Percentiles rank a stretch among this genome's conserved stretches.
Conservation (phyloP, 345 rosid species). For the Linum lewisii region DNA sequence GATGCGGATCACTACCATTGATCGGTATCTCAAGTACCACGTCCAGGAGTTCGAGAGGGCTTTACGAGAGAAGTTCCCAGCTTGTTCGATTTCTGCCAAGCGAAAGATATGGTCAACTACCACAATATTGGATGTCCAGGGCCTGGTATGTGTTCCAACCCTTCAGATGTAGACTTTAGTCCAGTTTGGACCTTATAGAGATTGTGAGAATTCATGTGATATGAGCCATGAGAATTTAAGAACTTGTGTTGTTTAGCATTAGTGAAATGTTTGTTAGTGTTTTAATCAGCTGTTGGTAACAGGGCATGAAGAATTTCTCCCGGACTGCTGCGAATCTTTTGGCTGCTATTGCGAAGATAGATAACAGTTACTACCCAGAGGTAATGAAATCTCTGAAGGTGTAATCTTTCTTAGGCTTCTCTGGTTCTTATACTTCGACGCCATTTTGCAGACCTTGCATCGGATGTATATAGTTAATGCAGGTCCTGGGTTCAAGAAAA, state of each 20-base stretch:
- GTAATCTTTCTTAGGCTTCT: slow-evolving; percentile 7
- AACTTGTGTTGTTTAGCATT: neutral
- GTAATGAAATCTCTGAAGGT: slow-evolving; percentile 13
- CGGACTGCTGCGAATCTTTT: slow-evolving; percentile 80
- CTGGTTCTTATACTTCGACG: neutral
- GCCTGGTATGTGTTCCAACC: slow-evolving; percentile 47
- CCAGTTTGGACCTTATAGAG: no score
- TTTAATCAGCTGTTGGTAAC: slow-evolving; percentile 11
- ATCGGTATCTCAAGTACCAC: slow-evolving; percentile 81
- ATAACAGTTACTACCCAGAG: slow-evolving; percentile 20
- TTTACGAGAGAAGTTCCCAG: slow-evolving; percentile 74
- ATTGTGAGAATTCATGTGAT: no score
- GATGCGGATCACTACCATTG: slow-evolving; percentile 70
- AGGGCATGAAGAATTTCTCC: slow-evolving; percentile 89
- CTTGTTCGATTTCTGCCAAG: slow-evolving; percentile 87
- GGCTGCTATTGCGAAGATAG: slow-evolving; percentile 68
- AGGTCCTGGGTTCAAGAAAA: slow-evolving; percentile 85
- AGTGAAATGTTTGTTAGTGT: neutral
- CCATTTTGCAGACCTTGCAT: slow-evolving; percentile 62
- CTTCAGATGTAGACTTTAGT: neutral
- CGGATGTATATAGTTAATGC: slow-evolving; percentile 90
- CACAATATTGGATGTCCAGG: slow-evolving; percentile 84
- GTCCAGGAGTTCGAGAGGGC: slow-evolving; percentile 96
- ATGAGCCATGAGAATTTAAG: neutral
- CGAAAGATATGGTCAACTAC: slow-evolving; percentile 67